These are phyloP conservation scores for Chaetothyriales sp. DNA, from an alignment of 2,329 filamentous ascomycete genomes.

Conservation along the genomic window DNA sequence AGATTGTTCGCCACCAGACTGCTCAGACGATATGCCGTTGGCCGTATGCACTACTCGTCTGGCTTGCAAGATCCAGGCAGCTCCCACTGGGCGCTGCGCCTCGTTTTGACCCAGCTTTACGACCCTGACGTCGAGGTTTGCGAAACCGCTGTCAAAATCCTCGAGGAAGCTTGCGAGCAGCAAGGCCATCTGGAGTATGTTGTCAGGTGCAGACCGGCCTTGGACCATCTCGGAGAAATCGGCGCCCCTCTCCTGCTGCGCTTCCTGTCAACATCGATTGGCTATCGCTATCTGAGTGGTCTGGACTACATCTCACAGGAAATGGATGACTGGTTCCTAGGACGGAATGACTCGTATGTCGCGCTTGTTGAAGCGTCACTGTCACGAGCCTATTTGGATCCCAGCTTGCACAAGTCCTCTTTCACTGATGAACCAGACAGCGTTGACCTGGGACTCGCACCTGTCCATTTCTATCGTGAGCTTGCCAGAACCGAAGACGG, in stretches of 20 bases:
- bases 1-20: slow-evolving; percentile 80
- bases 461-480: slow-evolving; percentile 96
- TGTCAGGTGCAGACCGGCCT: slow-evolving; percentile 82
- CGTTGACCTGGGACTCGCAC: slow-evolving; percentile 50
- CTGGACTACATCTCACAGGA: slow-evolving; percentile 98
- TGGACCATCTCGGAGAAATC: slow-evolving; percentile 93
- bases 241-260: slow-evolving; percentile 82
- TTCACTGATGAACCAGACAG: slow-evolving; percentile 43
- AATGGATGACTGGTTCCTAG: slow-evolving; percentile 99
- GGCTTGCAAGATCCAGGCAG: slow-evolving; percentile 39
- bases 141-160: slow-evolving; percentile 87
- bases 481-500: slow-evolving; percentile 85
- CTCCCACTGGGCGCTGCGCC: slow-evolving; percentile 88
- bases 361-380: slow-evolving; percentile 89
- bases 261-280: slow-evolving; percentile 89
- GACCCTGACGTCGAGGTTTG: slow-evolving; percentile 96
- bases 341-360: slow-evolving; percentile 93
- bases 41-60: slow-evolving; percentile 32
- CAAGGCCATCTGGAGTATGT: slow-evolving; percentile 87
- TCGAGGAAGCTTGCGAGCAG: slow-evolving; percentile 93
- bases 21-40: slow-evolving; percentile 70
- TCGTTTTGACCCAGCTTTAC: slow-evolving; percentile 96
- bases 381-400: slow-evolving; percentile 60
- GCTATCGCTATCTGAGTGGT: slow-evolving; percentile 92
- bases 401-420: slow-evolving; percentile 32